These are phyloP conservation scores for Rhizopogon vulgaris DNA, from an alignment of 768 basidiomycete genomes.

Conservation along the genomic window DNA sequence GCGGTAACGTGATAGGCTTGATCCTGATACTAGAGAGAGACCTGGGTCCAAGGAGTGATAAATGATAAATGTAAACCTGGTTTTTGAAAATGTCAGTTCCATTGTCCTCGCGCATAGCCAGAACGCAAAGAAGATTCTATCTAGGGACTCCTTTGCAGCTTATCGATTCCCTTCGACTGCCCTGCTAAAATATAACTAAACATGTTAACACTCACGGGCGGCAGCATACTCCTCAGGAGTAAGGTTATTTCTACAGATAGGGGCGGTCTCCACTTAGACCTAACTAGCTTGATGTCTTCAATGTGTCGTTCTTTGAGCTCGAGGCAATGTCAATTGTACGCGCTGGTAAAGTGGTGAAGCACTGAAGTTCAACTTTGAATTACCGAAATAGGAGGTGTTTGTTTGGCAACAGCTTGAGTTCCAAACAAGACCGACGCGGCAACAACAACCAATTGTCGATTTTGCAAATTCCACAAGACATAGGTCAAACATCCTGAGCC, in stretches of 20 bases:
- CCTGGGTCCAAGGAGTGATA: background rate
- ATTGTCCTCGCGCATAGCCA: background rate
- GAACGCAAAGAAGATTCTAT: background rate
- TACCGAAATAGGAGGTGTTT: background rate
- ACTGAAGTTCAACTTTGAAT: background rate
- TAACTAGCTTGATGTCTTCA: background rate
- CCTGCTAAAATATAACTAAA: background rate
- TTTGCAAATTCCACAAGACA: too few species aligned
- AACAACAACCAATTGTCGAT: too few species aligned
- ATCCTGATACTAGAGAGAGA: background rate
- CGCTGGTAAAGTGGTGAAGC: background rate
- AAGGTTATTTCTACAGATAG: background rate
- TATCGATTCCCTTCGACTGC: background rate
- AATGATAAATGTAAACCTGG: background rate
- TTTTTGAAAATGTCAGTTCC: background rate
- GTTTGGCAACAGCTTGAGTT: conserved; percentile 2
- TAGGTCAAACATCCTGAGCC: too few species aligned
- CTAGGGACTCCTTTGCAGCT: background rate
- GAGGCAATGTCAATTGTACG: background rate
- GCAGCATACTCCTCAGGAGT: background rate
- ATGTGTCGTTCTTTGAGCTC: too few species aligned
- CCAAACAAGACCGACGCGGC: too few species aligned
- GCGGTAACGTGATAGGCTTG: background rate
- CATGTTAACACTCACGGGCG: background rate
- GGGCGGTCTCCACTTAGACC: background rate